A percentile compares a stretch with the other conserved stretches of the same genome.
Conservation (phyloP, 163 green algal species). For the Prototheca cutis region DNA sequence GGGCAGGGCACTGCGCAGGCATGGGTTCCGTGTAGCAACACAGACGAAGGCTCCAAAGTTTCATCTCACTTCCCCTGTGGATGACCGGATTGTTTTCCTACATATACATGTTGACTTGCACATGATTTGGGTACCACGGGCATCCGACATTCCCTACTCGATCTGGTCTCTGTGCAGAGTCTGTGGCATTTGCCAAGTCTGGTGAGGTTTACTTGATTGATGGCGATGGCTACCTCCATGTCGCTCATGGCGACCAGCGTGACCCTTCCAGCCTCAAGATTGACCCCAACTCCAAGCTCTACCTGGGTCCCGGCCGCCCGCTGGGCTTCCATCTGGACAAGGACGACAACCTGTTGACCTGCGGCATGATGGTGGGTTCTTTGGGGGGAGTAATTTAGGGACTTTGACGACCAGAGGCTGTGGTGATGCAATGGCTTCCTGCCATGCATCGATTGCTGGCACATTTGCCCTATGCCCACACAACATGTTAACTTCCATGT, state of each 20-base stretch:
- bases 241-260: not conserved
- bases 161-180: conserved; percentile 23
- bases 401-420: not conserved
- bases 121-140: not conserved
- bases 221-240: conserved; percentile 31
- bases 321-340: conserved; percentile 31
- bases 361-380: conserved; percentile 22
- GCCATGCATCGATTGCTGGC: not conserved
- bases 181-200: conserved; percentile 22
- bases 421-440: not conserved
- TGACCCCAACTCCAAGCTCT: conserved; percentile 12
- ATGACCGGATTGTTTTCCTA: not conserved
- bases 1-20: not conserved
- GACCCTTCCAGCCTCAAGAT: conserved; percentile 2
- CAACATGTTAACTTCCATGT: not conserved
- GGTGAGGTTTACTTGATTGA: conserved; percentile 40
- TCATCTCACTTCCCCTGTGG: not conserved
- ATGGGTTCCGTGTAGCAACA: not conserved
- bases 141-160: not conserved
- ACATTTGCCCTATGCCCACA: not conserved
- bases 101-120: not conserved
- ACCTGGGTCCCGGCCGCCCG: conserved; percentile 38
- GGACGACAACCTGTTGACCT: conserved; percentile 31
- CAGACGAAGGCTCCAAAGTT: not conserved
- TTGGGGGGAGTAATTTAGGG: not conserved